Evolutionary conservation across 2,329 filamentous ascomycete genomes (phyloP).

Genomic region (Dactylonectria macrodidyma): DNA sequence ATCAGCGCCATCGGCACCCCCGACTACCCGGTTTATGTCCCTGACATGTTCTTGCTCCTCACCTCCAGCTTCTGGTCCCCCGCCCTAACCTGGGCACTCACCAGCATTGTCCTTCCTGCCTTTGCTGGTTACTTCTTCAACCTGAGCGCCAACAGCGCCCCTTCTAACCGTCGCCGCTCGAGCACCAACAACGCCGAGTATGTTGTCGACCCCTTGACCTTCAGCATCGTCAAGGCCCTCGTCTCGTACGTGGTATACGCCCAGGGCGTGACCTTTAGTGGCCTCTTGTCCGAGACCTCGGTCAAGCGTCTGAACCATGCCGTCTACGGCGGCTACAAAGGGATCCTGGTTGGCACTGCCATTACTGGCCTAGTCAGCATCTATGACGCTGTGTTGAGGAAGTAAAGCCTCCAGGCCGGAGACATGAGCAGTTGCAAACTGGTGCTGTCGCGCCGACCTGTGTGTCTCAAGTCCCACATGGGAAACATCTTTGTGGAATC

Average conservation of each 20-base stretch:
- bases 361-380: slow-evolving; percentile 79
- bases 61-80: slow-evolving; percentile 88
- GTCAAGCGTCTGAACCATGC: slow-evolving; percentile 76
- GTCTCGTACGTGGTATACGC: slow-evolving; percentile 86
- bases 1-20: slow-evolving; percentile 68
- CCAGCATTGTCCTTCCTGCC: slow-evolving; percentile 79
- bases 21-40: slow-evolving; percentile 76
- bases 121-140: slow-evolving; percentile 92
- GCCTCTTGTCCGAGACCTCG: slow-evolving; percentile 71
- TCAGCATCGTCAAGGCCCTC: slow-evolving; percentile 90
- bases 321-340: slow-evolving; percentile 80
- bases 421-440: neutral
- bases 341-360: slow-evolving; percentile 76
- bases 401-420: slow-evolving; percentile 57
- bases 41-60: slow-evolving; percentile 85
- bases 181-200: slow-evolving; percentile 63
- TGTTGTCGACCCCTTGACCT: slow-evolving; percentile 86
- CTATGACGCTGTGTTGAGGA: slow-evolving; percentile 84
- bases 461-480: neutral
- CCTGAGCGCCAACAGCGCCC: slow-evolving; percentile 71
- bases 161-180: slow-evolving; percentile 59
- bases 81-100: slow-evolving; percentile 81
- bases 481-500: neutral
- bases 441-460: neutral
- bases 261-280: slow-evolving; percentile 74